Evolutionary conservation across 1,284 basidiomycete species (phyloP).

Genomic region (Apiotrichum akiyoshidainum): DNA sequence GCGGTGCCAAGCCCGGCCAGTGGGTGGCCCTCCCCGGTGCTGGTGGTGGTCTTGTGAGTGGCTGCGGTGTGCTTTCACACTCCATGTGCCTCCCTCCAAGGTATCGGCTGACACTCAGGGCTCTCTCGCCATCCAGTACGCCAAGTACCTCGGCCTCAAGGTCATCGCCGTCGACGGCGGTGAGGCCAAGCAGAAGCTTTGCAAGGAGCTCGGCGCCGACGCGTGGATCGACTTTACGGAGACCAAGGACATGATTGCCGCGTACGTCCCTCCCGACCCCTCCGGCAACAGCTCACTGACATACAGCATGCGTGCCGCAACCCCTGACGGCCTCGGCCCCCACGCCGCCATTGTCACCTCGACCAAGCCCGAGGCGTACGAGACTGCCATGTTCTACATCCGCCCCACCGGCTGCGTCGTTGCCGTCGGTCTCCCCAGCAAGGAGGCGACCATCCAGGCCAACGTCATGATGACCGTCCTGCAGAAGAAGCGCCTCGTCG

Average conservation of each 20-base stretch:
- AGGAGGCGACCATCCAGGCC: conserved; percentile 49
- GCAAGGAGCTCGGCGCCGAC: conserved; percentile 65
- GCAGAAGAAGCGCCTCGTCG: conserved; percentile 65
- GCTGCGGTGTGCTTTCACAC: not conserved
- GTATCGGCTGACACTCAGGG: conserved; percentile 20
- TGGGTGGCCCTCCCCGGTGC: conserved; percentile 66
- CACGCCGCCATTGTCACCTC: conserved; percentile 64
- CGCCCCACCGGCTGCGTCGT: conserved; percentile 63
- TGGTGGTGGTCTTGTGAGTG: conserved; percentile 45
- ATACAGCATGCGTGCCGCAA: conserved; percentile 54
- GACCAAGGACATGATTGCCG: not conserved
- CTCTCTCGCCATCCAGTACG: conserved; percentile 67
- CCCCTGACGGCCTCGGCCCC: conserved; percentile 64
- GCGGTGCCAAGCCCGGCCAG: conserved; percentile 63
- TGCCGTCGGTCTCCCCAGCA: conserved; percentile 67
- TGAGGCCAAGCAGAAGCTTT: conserved; percentile 65
- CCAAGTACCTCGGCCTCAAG: conserved; percentile 66
- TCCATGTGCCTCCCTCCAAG: not conserved
- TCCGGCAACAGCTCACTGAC: not conserved
- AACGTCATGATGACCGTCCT: conserved; percentile 73
- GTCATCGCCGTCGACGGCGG: conserved; percentile 76
- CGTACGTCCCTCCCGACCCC: not conserved
- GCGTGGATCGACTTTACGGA: conserved; percentile 73
- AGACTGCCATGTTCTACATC: conserved; percentile 67
- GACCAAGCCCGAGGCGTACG: conserved; percentile 57